Percentiles rank a stretch among this genome's conserved stretches.
phyloP scores from a whole-genome alignment of 805 yeast species.

The Cyberlindnera samutprakarnensis region DNA sequence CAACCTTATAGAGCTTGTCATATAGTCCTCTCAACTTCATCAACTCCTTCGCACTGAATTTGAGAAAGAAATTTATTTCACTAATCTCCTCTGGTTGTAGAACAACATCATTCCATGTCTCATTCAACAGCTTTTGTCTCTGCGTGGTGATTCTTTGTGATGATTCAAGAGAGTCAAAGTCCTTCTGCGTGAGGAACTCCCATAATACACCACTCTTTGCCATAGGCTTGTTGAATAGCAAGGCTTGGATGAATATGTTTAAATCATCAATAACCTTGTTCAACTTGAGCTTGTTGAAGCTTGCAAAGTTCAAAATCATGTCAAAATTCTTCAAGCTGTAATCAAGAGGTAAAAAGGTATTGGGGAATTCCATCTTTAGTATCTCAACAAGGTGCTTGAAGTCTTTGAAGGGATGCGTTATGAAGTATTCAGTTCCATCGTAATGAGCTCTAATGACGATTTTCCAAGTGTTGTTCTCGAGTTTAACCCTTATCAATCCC shows the following conservation, averaged over 20 bases:
- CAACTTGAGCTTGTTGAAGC: slow-evolving; percentile 36
- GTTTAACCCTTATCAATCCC: slow-evolving; percentile 29
- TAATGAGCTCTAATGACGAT: slow-evolving; percentile 20
- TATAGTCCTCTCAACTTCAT: slow-evolving; percentile 23
- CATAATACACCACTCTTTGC: slow-evolving; percentile 31
- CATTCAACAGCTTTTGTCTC: slow-evolving; percentile 10
- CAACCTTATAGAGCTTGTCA: slow-evolving; percentile 30
- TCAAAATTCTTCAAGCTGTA: slow-evolving; percentile 16
- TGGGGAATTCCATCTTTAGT: slow-evolving; percentile 30
- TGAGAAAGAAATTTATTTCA: slow-evolving; percentile 42
- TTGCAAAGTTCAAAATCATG: slow-evolving; percentile 15
- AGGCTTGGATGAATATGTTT: slow-evolving; percentile 40
- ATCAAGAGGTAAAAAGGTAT: slow-evolving; percentile 25
- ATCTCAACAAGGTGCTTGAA: slow-evolving; percentile 27
- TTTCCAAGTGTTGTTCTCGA: slow-evolving; percentile 24
- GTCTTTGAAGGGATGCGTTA: slow-evolving; percentile 24
- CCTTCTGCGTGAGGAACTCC: slow-evolving; percentile 32
- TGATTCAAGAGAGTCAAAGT: slow-evolving; percentile 25
- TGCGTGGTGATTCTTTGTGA: slow-evolving; percentile 25
- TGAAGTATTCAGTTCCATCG: slow-evolving; percentile 8
- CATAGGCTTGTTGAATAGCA: slow-evolving; percentile 31
- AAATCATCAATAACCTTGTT: slow-evolving; percentile 41
- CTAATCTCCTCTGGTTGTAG: slow-evolving; percentile 30
- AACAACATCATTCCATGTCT: slow-evolving; percentile 8
- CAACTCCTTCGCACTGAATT: slow-evolving; percentile 38